Percentiles rank a stretch among this genome's conserved stretches.
These are phyloP conservation scores for Dioscorea dumetorum DNA, from an alignment of 106 monocot species.

Conservation along the genomic window DNA sequence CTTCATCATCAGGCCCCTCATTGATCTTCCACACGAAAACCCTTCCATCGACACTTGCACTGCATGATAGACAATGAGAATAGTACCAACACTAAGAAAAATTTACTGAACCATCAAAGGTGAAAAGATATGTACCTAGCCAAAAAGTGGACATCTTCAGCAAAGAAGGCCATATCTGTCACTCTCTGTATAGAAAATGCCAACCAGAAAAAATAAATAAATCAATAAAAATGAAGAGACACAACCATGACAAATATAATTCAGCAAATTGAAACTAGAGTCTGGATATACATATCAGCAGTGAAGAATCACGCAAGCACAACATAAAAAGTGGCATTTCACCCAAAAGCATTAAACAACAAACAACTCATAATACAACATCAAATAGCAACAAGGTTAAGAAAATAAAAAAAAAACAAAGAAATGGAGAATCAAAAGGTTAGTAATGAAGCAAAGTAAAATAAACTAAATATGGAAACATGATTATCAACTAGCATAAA, in stretches of 20 bases:
- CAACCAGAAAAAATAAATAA: not conserved
- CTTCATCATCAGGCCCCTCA: conserved; percentile 80
- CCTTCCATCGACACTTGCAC: conserved; percentile 95
- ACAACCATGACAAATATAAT: not conserved
- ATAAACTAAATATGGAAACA: too few species aligned
- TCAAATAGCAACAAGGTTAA: too few species aligned
- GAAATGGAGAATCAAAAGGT: too few species aligned
- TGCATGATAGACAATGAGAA: conserved; percentile 25
- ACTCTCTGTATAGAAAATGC: conserved; percentile 50
- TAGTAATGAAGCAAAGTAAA: too few species aligned
- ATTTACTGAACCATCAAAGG: not conserved
- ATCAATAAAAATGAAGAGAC: not conserved
- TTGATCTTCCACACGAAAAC: conserved; percentile 91
- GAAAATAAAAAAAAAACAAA: too few species aligned
- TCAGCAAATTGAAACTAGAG: not conserved
- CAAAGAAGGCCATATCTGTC: conserved; percentile 98
- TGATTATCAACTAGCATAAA: too few species aligned
- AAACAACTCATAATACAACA: too few species aligned
- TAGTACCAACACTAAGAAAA: conserved; percentile 8
- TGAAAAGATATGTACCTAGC: conserved; percentile 49
- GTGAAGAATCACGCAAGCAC: too few species aligned
- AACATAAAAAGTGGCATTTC: too few species aligned
- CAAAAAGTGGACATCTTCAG: conserved; percentile 91
- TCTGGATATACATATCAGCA: too few species aligned
- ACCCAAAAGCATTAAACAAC: too few species aligned